Base-by-base conservation (phyloP, 202 grass and related monocot genomes). In the Cymbopogon flexuosus region DNA sequence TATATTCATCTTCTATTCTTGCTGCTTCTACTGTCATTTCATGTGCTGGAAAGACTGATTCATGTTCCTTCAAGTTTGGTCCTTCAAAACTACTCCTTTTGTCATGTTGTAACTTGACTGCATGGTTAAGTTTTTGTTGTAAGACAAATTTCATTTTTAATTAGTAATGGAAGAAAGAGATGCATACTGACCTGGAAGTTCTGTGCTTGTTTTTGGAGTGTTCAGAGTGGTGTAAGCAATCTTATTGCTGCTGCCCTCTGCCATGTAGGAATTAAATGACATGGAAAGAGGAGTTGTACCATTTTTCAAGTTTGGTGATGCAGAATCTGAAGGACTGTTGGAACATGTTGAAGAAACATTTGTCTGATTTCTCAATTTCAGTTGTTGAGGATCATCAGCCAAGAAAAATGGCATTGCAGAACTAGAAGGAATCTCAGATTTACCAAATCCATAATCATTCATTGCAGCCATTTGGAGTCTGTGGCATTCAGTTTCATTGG, bases 241-340 rank as follows among this genome's bases (percentile, higher is more conserved):
- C 68, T 73, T 65, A 35, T 49, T 72, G 58, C 29, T 39, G 71
- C 31, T 80, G 10, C 13, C 71, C 4, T 93, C 70, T 35, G 63
- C 56, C 62, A 37, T 19, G 35, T 65, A 49, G 79, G 79, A 61
- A 76, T 85, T 69, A 79, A 54, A 75, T 45, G 62, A 63, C 42
- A 72, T 70, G 3, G 62, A 83, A 84, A 70, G 19, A 65, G 74
- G 43, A 65, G 42, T 49, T 45, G 41, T 80, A 59, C 19, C 60
- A 83, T 76, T 69, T 75, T 83, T 87, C 13, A 85, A 40, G 46
- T 80, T 79, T 68, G 79, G 70, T 49, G 85, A 80, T 34, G 82
- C 73, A 81, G 81, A 91, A 74, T 79, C 82, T 39, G 82, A 70
- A 67, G 82, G 73, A 51, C 68, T 85, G 51, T 83, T 74, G 77